A percentile compares a stretch with the other conserved stretches of the same genome.
phyloP scores from a whole-genome alignment of 2,329 filamentous ascomycete genomes.

The Botrytis fabae region DNA sequence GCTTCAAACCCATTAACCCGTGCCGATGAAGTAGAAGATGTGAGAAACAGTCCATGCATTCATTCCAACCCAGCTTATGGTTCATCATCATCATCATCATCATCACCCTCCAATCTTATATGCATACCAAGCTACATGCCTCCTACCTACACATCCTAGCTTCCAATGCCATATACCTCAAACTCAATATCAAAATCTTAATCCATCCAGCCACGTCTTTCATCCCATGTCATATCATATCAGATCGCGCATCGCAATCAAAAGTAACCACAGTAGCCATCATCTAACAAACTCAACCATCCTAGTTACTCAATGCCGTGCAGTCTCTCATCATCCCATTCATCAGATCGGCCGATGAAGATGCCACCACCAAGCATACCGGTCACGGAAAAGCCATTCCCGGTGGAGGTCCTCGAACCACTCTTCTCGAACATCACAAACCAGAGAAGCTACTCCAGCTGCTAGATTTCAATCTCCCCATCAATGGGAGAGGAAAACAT shows the following conservation, averaged over 20 bases:
- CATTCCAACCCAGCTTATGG: neutral
- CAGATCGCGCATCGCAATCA: neutral
- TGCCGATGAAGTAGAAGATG: constrained; percentile 50
- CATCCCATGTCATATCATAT: neutral
- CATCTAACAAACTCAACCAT: constrained; percentile 24
- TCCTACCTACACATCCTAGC: neutral
- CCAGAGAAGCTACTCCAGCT: constrained; percentile 58
- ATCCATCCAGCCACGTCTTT: neutral
- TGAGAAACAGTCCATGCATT: constrained; percentile 38
- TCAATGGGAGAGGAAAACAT: constrained; percentile 62
- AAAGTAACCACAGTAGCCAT: constrained; percentile 5
- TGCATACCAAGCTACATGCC: neutral
- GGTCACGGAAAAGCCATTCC: constrained; percentile 50
- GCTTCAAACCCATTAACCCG: constrained; percentile 37
- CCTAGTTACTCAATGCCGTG: constrained; percentile 68
- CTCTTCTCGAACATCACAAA: constrained; percentile 62
- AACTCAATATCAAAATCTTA: neutral
- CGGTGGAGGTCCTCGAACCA: constrained; percentile 49
- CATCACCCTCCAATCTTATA: neutral
- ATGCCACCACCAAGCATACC: constrained; percentile 54
- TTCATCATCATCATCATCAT: neutral
- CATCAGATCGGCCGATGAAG: constrained; percentile 67
- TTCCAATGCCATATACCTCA: neutral
- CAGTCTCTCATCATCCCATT: constrained; percentile 69
- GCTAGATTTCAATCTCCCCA: constrained; percentile 60